phyloP scores from a whole-genome alignment of 805 yeast genomes.

The Grigorovia humatica region DNA sequence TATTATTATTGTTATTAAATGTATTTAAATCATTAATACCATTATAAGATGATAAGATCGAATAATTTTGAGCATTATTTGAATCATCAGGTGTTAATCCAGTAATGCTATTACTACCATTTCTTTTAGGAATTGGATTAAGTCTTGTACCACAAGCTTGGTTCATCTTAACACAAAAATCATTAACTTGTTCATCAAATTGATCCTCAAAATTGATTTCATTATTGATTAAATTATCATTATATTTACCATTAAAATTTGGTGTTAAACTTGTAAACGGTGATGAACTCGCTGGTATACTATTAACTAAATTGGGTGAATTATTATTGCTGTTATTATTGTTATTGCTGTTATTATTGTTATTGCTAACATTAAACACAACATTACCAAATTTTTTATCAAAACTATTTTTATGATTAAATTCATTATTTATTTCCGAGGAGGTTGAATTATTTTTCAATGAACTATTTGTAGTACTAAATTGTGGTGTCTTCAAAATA shows the following conservation, averaged over 20 bases:
- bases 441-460: background rate
- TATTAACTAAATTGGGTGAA: background rate
- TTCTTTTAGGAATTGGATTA: slow-evolving; percentile 49
- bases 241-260: background rate
- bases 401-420: background rate
- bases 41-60: background rate
- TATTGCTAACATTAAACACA: background rate
- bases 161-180: slow-evolving; percentile 66
- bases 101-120: background rate
- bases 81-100: background rate
- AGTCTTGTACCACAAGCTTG: slow-evolving; percentile 76
- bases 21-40: background rate
- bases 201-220: slow-evolving; percentile 28
- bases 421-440: background rate
- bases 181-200: slow-evolving; percentile 61
- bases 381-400: background rate
- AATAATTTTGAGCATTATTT: no score
- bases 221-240: slow-evolving; percentile 4
- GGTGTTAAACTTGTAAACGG: background rate
- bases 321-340: background rate
- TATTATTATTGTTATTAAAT: background rate
- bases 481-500: background rate
- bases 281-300: background rate
- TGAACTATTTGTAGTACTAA: background rate
- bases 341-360: background rate